phyloP scores from a whole-genome alignment of 495 filamentous ascomycete genomes.

The Ascobolus immersus region DNA sequence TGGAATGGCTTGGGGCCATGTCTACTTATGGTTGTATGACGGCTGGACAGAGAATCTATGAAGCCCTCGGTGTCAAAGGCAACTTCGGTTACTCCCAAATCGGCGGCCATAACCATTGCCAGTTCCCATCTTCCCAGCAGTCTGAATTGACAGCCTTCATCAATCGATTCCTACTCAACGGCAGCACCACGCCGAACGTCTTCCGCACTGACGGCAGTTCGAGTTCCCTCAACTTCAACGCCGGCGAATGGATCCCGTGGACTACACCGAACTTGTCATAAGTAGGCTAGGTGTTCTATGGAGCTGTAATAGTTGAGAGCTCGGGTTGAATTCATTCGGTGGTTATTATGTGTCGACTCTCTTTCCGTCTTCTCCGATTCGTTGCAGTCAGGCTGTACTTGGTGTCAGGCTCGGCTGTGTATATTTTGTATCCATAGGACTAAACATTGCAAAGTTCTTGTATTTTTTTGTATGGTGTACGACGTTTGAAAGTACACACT shows the following conservation, averaged over 20 bases:
- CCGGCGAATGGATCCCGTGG: constrained; percentile 22
- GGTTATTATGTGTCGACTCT: too few species aligned
- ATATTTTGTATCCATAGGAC: too few species aligned
- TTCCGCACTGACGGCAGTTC: constrained; percentile 18
- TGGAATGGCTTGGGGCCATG: constrained; percentile 29
- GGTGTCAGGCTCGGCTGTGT: too few species aligned
- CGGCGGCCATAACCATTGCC: constrained; percentile 28
- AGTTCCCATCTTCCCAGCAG: constrained; percentile 25
- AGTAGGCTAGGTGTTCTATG: too few species aligned
- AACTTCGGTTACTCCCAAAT: constrained; percentile 28
- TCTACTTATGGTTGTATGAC: constrained; percentile 30
- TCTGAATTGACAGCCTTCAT: constrained; percentile 29
- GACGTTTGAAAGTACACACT: too few species aligned
- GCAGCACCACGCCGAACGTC: constrained; percentile 15
- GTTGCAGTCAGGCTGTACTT: too few species aligned
- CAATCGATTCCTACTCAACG: constrained; percentile 25
- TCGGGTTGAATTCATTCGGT: too few species aligned
- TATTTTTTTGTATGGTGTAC: too few species aligned
- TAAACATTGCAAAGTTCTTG: too few species aligned
- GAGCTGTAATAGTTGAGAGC: too few species aligned
- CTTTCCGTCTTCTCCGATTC: too few species aligned
- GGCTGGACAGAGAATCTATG: constrained; percentile 24
- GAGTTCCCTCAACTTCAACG: constrained; percentile 17
- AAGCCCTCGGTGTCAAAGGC: constrained; percentile 23
- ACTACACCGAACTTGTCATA: constrained; percentile 18